Base-by-base conservation (phyloP, 345 rosid species). In the Raphanus sativus region DNA sequence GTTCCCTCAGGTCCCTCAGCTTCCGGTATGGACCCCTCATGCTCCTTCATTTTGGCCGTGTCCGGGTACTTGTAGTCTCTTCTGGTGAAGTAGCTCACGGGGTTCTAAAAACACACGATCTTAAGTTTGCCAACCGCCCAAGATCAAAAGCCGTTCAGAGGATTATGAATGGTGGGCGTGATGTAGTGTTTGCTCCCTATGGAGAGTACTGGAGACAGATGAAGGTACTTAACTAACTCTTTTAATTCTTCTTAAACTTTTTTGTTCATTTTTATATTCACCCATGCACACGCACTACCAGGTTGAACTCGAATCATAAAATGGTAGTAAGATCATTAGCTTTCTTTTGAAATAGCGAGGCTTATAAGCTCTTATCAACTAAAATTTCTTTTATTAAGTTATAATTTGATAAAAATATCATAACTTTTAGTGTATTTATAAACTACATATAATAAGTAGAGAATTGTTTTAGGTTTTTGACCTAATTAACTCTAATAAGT, bases 191-290 rank as follows among this genome's bases (percentile, higher is more conserved):
- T 10, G 84, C 89, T 0, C 88, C 90, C 0, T 86, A 89, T 33
- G 88, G 90, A 10, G 90, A 89, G 64, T 87, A 89, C 62, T 89
- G 96, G 96, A 82, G 89, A 63, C 88, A 87, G 40, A 78, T 85
- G 65, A 89, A 81, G 77, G 77, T 65, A 74, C 6, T 33, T 74
- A 4, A 50, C 2, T 6, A 68, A 6, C 63, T 8, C 63, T 10
- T 25, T 67, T 5, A 7, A n/a, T 45, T 29, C 4, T 11, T 36
- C 15, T 34, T 16, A 63, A 1, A 0, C 1, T 8, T 55, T 21
- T 55, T 11, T 38, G 25, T 15, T 33, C 8, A 9, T 8, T 2
- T 8, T 4, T 63, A 63, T 34, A 34, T 64, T 34, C 3, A 64
- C 4, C 50, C 3, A 9, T 15, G 15, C 26, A 3, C 26, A 54